Evolutionary conservation across 768 basidiomycete species (phyloP), one percentile per base, ranked within the genome.

Genomic region (Fistulinella prunicolor): DNA sequence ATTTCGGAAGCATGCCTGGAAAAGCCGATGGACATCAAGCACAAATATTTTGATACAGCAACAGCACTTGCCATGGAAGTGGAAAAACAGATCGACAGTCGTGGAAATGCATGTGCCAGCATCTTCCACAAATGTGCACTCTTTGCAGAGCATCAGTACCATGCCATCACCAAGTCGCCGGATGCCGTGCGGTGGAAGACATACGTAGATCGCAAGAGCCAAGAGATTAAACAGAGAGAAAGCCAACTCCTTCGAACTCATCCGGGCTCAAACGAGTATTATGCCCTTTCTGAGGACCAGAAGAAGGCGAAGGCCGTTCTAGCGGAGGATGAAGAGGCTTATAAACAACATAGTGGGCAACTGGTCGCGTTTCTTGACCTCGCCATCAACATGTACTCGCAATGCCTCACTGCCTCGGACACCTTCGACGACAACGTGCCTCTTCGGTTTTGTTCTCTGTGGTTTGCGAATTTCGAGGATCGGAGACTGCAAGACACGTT

Each of bases 61-160:
- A 72, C 75, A 3, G 38, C 55, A 1, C 57, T 75, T 23, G 59
- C 73, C 34, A 36, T 49, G 22, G 41, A 58, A 35, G 49, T 60
- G 17, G 57, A 54, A 47, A 61, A 67, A 17, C 49, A 54, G 30
- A 56, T 44, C 6, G 39, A 60, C 38, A 47, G 59, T 24, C 38
- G 53, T 2, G 47, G 47, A 28, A 42, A 59, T n/a, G 62, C 71
- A 9, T 73, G 73, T 41, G 82, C 83, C 17, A 74, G 73, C 9
- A 76, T 94, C 26, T 91, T 80, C 63, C 82, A 85, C 50, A 79
- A 89, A 57, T 97, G 82, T 62, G 96, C 95, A 1, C 74, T 78
- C 21, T 98, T 98, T 59, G 89, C 94, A 0, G 93, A 98, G 58
- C 74, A 77, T 12, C 94, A 98, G 59, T 94, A 89, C 60, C 80